Evolutionary conservation across 176 grass and related monocot genomes (phyloP), one percentile per base, ranked within the genome.

Genomic region (Musa troglodytarum): DNA sequence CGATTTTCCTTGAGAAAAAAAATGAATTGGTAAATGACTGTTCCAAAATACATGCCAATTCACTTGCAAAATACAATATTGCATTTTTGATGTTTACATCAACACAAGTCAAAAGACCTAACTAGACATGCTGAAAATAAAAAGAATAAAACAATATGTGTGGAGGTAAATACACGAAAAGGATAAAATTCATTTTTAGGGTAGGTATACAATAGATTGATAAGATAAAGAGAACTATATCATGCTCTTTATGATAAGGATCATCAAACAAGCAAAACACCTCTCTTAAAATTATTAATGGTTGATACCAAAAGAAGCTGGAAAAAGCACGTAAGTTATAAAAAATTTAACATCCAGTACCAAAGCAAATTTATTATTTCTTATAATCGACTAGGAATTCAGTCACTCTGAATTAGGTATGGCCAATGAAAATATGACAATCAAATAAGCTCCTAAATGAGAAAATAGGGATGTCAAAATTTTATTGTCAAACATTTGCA

Each of bases 1-100:
- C 55, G 73, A 13, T 86, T 94, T 91, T 89, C 87, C 95, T 98
- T 78, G 21, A 53, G 76, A 81, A 34, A 83, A 49, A 52, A 82
- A 54, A 78, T 26, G 1, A 68, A 34, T 34, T 34, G 28, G 14
- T 68, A 34, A 68, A 13, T 15, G 24, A 43, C 12, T n/a, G 20
- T 43, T 43, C 34, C 34, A 43, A 6, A 6, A 43, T 43, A 43
- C 4, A 43, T 43, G 34, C 34, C 34, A 43, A 43, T 43, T 43
- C 34, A 43, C 34, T 43, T 43, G 34, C 34, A 43, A 43, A 43
- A 43, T 43, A 43, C 34, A 43, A 43, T 43, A 43, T 6, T 43
- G 34, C 4, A 43, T 43, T 43, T 43, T 34, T 43, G 4, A 43
- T 43, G 34, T 43, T 43, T 43, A 43, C 34, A 6, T 43, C 34